These are phyloP conservation scores for Coemansia sp. DNA, from an alignment of 192 early-diverging fungal genomes.

Conservation along the genomic window DNA sequence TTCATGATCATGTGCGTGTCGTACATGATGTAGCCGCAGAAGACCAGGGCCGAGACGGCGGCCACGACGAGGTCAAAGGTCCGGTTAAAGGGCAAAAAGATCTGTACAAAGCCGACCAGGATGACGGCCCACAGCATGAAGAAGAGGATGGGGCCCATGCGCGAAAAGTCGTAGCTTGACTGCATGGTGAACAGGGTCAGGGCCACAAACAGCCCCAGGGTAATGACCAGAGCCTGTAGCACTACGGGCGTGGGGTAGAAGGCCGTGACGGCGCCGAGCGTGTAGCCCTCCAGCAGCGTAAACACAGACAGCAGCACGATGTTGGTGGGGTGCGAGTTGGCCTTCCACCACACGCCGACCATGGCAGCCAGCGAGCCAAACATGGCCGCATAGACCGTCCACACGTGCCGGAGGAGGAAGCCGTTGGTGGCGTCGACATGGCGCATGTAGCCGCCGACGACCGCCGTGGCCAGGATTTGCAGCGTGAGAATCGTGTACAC, in stretches of 20 bases:
- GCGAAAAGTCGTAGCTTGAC: slow-evolving; percentile 66
- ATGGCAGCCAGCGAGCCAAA: slow-evolving; percentile 48
- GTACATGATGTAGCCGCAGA: slow-evolving; percentile 72
- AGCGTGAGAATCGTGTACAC: slow-evolving; percentile 63
- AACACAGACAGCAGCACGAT: slow-evolving; percentile 56
- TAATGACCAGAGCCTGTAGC: slow-evolving; percentile 70
- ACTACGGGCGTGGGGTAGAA: slow-evolving; percentile 60
- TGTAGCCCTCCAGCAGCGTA: slow-evolving; percentile 53
- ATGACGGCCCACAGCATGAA: slow-evolving; percentile 59
- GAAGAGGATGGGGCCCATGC: slow-evolving; percentile 56
- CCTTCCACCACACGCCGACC: slow-evolving; percentile 54
- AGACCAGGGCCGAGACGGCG: slow-evolving; percentile 57
- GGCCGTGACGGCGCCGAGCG: slow-evolving; percentile 54
- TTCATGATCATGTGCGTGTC: slow-evolving; percentile 69
- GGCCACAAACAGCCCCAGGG: slow-evolving; percentile 62
- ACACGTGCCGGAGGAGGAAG: slow-evolving; percentile 55
- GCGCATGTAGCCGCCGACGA: slow-evolving; percentile 55
- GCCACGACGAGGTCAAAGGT: slow-evolving; percentile 55
- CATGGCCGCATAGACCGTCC: slow-evolving; percentile 55
- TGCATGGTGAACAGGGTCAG: slow-evolving; percentile 76
- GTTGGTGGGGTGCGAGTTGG: slow-evolving; percentile 59
- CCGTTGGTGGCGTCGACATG: slow-evolving; percentile 46
- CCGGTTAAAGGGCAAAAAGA: slow-evolving; percentile 65
- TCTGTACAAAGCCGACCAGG: slow-evolving; percentile 56
- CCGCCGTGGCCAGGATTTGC: slow-evolving; percentile 56